A percentile compares a stretch with the other conserved stretches of the same genome.
Evolutionary conservation across 805 yeast genomes (phyloP).

Genomic region (Schizosaccharomyces cryophilus): DNA sequence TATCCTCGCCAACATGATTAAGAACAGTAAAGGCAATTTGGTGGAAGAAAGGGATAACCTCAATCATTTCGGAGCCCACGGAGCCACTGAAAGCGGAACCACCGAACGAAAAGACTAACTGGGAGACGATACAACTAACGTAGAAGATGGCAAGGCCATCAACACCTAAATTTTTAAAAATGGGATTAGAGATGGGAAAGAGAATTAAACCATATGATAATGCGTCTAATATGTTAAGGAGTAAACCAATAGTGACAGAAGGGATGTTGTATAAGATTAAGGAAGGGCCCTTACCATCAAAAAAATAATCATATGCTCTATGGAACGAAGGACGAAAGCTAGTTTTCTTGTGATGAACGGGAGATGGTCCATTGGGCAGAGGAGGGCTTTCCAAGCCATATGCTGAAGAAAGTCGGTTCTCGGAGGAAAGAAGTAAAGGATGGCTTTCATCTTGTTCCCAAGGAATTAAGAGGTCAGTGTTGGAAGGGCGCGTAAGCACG

Average conservation of each 20-base stretch:
- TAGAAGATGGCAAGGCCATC: slow-evolving; percentile 87
- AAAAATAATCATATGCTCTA: not conserved
- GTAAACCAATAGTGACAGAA: slow-evolving; percentile 60
- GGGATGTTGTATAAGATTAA: slow-evolving; percentile 23
- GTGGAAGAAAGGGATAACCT: slow-evolving; percentile 94
- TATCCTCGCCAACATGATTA: slow-evolving; percentile 26
- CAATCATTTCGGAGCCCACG: slow-evolving; percentile 96
- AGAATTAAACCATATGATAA: slow-evolving; percentile 92
- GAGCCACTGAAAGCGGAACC: slow-evolving; percentile 75
- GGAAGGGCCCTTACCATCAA: not conserved
- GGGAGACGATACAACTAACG: slow-evolving; percentile 72
- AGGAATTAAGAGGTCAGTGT: not conserved
- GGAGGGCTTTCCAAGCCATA: no score
- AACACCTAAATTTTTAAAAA: slow-evolving; percentile 59
- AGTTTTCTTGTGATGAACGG: not conserved
- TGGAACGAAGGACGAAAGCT: not conserved
- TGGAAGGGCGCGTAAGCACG: not conserved
- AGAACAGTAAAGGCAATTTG: slow-evolving; percentile 66
- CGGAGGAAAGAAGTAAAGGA: no score
- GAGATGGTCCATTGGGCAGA: no score
- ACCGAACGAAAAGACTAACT: slow-evolving; percentile 67
- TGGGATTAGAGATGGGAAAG: slow-evolving; percentile 67
- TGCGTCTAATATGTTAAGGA: slow-evolving; percentile 76
- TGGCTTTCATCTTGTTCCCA: not conserved
- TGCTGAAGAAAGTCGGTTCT: no score